These are phyloP conservation scores for Hamamelis virginiana DNA, from an alignment of 164 flowering plant species.

Conservation along the genomic window DNA sequence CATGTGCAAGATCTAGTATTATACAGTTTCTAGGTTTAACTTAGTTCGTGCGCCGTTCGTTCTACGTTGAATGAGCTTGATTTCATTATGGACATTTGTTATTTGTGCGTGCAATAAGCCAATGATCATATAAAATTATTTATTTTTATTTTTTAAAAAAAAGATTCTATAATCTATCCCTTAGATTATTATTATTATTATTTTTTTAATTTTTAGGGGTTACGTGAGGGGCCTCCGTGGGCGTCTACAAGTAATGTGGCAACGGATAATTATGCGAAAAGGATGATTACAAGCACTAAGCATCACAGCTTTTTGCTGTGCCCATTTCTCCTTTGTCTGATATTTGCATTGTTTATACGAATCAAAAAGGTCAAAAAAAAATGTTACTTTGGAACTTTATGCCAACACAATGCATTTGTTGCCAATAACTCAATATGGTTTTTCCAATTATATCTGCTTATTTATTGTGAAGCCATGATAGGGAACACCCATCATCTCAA, in stretches of 20 bases:
- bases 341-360: neutral
- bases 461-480: neutral
- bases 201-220: too few relatives aligned
- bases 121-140: too few relatives aligned
- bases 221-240: neutral
- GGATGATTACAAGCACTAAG: constrained; percentile 18
- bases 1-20: too few relatives aligned
- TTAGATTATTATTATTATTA: too few relatives aligned
- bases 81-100: neutral
- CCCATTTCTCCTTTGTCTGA: neutral
- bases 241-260: neutral
- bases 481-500: neutral
- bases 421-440: neutral
- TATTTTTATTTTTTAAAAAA: too few relatives aligned
- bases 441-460: neutral
- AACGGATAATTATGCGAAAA: constrained; percentile 2
- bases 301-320: neutral
- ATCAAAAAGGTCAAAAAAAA: neutral
- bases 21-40: too few relatives aligned
- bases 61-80: too few relatives aligned
- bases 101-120: neutral
- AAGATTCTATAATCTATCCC: too few relatives aligned
- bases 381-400: neutral
- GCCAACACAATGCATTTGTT: too few relatives aligned
- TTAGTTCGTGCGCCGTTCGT: too few relatives aligned